These are phyloP conservation scores for Crithidia mellificae DNA, from an alignment of 208 protist genomes.

Conservation along the genomic window DNA sequence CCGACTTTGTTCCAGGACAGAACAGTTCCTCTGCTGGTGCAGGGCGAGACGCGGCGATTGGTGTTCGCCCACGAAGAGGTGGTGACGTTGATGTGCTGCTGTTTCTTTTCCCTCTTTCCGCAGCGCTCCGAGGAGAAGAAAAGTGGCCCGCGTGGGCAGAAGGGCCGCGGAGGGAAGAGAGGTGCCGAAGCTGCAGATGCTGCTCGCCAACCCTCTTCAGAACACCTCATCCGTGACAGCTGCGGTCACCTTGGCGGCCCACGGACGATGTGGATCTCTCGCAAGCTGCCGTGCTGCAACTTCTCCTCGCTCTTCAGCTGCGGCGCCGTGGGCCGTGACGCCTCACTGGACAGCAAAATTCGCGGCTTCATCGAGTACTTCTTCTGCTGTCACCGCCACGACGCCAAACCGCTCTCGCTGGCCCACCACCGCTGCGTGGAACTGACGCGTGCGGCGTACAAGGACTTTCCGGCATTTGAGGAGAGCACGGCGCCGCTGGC, in stretches of 20 bases:
- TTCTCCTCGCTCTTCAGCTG: slow-evolving; percentile 54
- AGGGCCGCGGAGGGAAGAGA: background rate
- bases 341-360: slow-evolving; percentile 50
- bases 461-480: slow-evolving; percentile 46
- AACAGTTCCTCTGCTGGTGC: slow-evolving; percentile 30
- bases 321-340: slow-evolving; percentile 14
- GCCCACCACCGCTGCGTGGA: slow-evolving; percentile 33
- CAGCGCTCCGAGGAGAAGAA: slow-evolving; percentile 31
- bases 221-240: too few species aligned
- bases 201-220: too few species aligned
- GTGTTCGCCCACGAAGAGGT: slow-evolving; percentile 40
- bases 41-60: slow-evolving; percentile 28
- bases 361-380: slow-evolving; percentile 68
- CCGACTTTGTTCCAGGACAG: slow-evolving; percentile 29
- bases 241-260: background rate
- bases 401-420: slow-evolving; percentile 9
- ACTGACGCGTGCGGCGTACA: slow-evolving; percentile 37
- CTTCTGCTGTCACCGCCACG: slow-evolving; percentile 26
- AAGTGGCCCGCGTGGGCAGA: background rate
- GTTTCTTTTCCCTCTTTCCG: slow-evolving; percentile 77
- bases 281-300: slow-evolving; percentile 45
- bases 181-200: too few species aligned
- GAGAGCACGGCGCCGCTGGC: slow-evolving; percentile 33
- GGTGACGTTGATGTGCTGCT: slow-evolving; percentile 48
- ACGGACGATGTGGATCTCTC: slow-evolving; percentile 21